Conservation (phyloP, 768 basidiomycete genomes). For the Collybia sordida region DNA sequence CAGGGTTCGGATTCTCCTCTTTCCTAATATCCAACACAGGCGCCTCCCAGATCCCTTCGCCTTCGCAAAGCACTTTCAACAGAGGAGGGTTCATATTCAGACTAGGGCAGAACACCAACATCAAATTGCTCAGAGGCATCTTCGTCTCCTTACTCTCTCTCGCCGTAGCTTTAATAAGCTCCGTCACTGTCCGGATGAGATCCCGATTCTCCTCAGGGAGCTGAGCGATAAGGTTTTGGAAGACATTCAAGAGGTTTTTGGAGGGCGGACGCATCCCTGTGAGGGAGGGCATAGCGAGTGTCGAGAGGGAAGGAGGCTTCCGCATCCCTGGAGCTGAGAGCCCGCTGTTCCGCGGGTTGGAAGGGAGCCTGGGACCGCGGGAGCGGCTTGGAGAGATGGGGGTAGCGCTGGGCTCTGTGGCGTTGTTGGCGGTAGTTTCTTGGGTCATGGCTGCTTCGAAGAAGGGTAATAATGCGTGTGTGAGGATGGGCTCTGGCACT, state of each 20-base stretch:
- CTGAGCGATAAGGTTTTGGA: constrained; percentile 62
- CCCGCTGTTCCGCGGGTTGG: constrained; percentile 25
- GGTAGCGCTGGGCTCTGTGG: constrained; percentile 14
- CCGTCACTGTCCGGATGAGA: constrained; percentile 77
- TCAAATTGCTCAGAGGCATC: constrained; percentile 90
- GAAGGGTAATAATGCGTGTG: constrained; percentile 61
- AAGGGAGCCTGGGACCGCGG: constrained; percentile 16
- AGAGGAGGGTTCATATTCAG: constrained; percentile 76
- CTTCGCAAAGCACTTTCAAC: constrained; percentile 72
- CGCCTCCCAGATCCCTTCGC: constrained; percentile 60
- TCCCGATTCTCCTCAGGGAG: constrained; percentile 83
- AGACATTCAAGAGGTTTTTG: constrained; percentile 49
- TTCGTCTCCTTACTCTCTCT: constrained; percentile 70
- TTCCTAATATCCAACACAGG: constrained; percentile 30
- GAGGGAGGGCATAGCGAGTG: constrained; percentile 72
- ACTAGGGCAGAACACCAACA: constrained; percentile 87
- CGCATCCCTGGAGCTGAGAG: constrained; percentile 41
- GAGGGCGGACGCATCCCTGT: constrained; percentile 63
- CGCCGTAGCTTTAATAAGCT: constrained; percentile 78
- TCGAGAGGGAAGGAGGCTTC: constrained; percentile 80
- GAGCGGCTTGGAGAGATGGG: constrained; percentile 11
- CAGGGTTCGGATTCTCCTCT: constrained; percentile 21
- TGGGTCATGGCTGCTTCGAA: constrained; percentile 78
- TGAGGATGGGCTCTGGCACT: constrained; percentile 91
- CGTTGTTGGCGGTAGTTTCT: constrained; percentile 43